Percentiles rank a stretch among this genome's conserved stretches.
Evolutionary conservation across 2,329 filamentous ascomycete species (phyloP).

Genomic region (Bipolaris zeicola): DNA sequence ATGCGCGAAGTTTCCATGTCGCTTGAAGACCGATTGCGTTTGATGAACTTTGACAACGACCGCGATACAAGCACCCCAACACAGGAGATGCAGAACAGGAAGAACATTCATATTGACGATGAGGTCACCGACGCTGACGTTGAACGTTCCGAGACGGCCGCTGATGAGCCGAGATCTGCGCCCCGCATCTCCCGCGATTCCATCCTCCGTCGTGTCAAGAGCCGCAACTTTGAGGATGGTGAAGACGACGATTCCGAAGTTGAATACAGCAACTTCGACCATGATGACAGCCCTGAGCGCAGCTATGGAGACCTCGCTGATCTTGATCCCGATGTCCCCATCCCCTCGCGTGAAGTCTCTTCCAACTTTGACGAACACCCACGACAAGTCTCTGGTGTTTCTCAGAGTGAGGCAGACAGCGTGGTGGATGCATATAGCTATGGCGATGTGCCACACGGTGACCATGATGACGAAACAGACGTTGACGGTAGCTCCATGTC

Average conservation of each 20-base stretch:
- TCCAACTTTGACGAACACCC: conserved; percentile 64
- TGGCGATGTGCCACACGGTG: conserved; percentile 63
- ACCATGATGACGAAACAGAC: conserved; percentile 58
- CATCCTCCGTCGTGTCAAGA: conserved; percentile 86
- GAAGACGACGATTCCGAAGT: conserved; percentile 42
- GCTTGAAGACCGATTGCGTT: conserved; percentile 80
- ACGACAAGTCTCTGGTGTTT: conserved; percentile 65
- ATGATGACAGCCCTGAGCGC: conserved; percentile 63
- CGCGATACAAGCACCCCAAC: conserved; percentile 46
- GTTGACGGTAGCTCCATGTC: conserved; percentile 60
- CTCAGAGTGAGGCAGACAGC: conserved; percentile 59
- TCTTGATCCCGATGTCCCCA: conserved; percentile 85
- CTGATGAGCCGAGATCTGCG: conserved; percentile 62
- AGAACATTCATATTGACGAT: conserved; percentile 19
- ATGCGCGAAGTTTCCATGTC: conserved; percentile 77
- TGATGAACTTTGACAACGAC: conserved; percentile 79
- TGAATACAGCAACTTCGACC: conserved; percentile 38
- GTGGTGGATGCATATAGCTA: conserved; percentile 66
- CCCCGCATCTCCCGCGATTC: conserved; percentile 91
- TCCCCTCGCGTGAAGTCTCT: conserved; percentile 79
- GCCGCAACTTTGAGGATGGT: conserved; percentile 62
- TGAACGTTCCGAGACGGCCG: conserved; percentile 34
- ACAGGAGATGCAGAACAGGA: conserved; percentile 42
- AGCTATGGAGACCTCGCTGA: conserved; percentile 58
- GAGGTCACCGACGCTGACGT: conserved; percentile 41